Percentiles rank a stretch among this genome's conserved stretches.
Conservation (phyloP, 2,329 filamentous ascomycete species). For the Sclerotinia spermophila region DNA sequence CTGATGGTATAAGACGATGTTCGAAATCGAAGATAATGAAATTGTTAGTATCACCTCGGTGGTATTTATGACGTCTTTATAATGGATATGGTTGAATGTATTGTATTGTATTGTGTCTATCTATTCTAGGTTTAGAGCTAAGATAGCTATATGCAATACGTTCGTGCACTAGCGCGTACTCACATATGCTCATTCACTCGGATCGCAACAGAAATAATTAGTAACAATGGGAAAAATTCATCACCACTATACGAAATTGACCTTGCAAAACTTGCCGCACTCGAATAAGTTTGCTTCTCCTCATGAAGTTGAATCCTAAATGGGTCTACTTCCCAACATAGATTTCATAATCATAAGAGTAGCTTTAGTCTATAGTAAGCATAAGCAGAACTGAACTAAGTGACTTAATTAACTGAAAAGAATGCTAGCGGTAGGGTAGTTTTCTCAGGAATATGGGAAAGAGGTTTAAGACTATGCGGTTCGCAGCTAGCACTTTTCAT, state of each 20-base stretch:
- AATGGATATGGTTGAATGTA: too few relatives aligned
- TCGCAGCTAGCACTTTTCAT: background rate
- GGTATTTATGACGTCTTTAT: too few relatives aligned
- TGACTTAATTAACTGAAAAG: background rate
- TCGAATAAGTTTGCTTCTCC: background rate
- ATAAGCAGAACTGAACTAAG: rapidly evolving
- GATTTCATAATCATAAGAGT: background rate
- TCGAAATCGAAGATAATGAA: background rate
- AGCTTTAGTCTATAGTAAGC: rapidly evolving
- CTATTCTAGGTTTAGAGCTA: too few relatives aligned
- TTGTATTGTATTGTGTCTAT: too few relatives aligned
- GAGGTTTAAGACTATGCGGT: background rate
- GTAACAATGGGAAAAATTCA: rapidly evolving
- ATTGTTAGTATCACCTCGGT: background rate
- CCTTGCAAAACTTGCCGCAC: background rate
- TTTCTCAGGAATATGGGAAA: background rate
- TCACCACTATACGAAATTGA: background rate
- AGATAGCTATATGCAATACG: too few relatives aligned
- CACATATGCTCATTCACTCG: too few relatives aligned
- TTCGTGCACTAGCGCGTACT: too few relatives aligned
- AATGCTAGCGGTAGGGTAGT: background rate
- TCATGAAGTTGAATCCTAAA: background rate
- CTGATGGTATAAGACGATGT: background rate
- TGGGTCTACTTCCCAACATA: background rate
- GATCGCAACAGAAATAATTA: too few relatives aligned